phyloP scores from a whole-genome alignment of 2,329 filamentous ascomycete species.

The Claviceps digitariae region DNA sequence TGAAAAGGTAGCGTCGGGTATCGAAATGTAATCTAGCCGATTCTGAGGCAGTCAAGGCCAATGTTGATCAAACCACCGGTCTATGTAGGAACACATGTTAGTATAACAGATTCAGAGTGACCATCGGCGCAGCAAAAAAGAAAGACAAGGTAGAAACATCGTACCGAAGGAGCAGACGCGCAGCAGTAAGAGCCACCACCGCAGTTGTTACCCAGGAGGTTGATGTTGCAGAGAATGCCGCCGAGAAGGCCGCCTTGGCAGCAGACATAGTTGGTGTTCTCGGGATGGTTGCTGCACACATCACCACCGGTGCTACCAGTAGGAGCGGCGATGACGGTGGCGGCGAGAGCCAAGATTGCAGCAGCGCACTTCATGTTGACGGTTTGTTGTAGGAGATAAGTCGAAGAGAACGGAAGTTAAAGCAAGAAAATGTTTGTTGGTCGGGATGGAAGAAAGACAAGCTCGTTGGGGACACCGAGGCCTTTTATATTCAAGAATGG shows the following conservation, averaged over 20 bases:
- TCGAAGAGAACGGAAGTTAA: not conserved
- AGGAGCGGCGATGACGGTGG: slow-evolving; percentile 1
- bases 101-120: not conserved
- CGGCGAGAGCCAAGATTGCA: slow-evolving; percentile 3
- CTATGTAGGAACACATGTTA: not conserved
- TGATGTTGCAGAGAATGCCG: not conserved
- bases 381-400: not conserved
- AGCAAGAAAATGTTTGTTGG: too few species aligned
- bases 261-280: slow-evolving; percentile 1
- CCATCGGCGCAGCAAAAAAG: not conserved
- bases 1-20: not conserved
- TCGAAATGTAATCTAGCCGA: not conserved
- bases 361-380: slow-evolving; percentile 5
- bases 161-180: slow-evolving; percentile 2
- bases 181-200: slow-evolving; percentile 2
- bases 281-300: not conserved
- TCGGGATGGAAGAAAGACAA: not conserved
- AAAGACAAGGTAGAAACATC: not conserved
- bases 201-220: not conserved
- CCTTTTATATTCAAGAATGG: not conserved
- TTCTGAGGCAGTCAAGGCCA: not conserved
- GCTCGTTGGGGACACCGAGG: not conserved
- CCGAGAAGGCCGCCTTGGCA: not conserved
- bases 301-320: not conserved
- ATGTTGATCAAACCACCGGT: slow-evolving; percentile 3